Evolutionary conservation across 2,329 filamentous ascomycete species (phyloP), one percentile per base, ranked within the genome.

Genomic region (Hypoxylon sp.): DNA sequence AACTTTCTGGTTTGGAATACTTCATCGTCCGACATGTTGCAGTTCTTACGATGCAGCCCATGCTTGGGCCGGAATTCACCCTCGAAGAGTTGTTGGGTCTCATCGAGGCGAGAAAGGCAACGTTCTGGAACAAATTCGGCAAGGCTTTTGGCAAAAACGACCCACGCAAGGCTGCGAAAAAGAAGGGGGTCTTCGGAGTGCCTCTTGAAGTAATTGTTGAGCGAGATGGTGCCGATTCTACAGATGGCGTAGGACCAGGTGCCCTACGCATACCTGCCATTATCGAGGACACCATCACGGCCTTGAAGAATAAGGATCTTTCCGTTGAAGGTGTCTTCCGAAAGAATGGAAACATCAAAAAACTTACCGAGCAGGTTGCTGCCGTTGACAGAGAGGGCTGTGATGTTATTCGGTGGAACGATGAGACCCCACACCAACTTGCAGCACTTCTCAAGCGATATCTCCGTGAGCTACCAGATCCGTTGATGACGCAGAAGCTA

Each of bases 271-370:
- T 99, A 30, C 94, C 94, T 2, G 89, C 91, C n/a, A 79, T 99
- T 42, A 82, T 99, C n/a, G 93, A 97, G 66, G 93, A 97, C 68
- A 87, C 93, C 37, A 88, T 99, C 26, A 89, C 90, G 3, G 91
- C 92, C 8, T 96, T 99, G 90, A 87, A 92, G 63, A 94, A 93
- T 72, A 97, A 99, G 91, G 94, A 99, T 71, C 91, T 99, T 76
- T 97, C 93, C 1, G 91, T 99, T 1, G 94, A 99, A 72, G 94
- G 94, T 64, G 92, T 99, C 15, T 99, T 99, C 83, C 87, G 94
- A 63, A 99, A 99, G 80, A 99, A 97, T 66, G 94, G 94, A 63
- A 99, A 97, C 71, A 97, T 99, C 75, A 93, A 94, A 71, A 90
- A 92, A 62, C 79, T 97, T 32, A 90, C 89, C 62, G 92, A 96